Evolutionary conservation across 176 grass and related monocot species (phyloP).

Genomic region (Elaeis guineensis): DNA sequence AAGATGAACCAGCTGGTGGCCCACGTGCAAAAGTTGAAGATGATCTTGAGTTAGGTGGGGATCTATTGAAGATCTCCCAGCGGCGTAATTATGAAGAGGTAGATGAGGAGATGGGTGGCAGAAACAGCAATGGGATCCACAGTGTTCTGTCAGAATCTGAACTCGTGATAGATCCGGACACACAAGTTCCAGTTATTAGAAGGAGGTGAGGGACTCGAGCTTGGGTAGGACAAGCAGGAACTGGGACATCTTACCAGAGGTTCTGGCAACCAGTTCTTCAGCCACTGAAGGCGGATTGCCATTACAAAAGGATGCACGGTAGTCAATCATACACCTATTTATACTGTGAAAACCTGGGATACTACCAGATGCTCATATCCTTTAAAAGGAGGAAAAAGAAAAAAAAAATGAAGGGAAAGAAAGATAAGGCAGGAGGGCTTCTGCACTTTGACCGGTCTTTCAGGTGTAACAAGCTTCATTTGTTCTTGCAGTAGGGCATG

Average conservation of each 20-base stretch:
- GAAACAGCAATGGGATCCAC: conserved; percentile 36
- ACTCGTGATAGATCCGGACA: conserved; percentile 21
- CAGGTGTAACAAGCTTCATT: no score
- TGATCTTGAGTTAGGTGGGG: conserved; percentile 77
- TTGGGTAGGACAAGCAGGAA: conserved; percentile 54
- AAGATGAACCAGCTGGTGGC: conserved; percentile 44
- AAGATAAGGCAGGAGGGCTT: no score
- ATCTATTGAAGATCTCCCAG: conserved; percentile 85
- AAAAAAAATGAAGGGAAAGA: not conserved
- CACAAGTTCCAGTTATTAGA: conserved; percentile 29
- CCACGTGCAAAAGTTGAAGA: conserved; percentile 92
- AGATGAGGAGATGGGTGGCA: conserved; percentile 36
- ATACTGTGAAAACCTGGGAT: not conserved
- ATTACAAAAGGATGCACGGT: conserved; percentile 21
- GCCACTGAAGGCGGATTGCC: conserved; percentile 10
- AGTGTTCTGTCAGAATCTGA: conserved; percentile 22
- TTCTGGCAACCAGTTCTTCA: conserved; percentile 35
- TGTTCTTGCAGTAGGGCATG: not conserved
- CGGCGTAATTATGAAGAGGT: conserved; percentile 54
- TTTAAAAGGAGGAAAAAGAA: not conserved
- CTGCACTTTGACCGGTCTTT: no score
- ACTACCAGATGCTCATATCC: not conserved
- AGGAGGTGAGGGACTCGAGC: conserved; percentile 34
- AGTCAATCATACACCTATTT: conserved; percentile 17
- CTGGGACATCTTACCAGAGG: conserved; percentile 44